phyloP scores from a whole-genome alignment of 2,329 filamentous ascomycete genomes.

The Macroventuria anomochaeta region DNA sequence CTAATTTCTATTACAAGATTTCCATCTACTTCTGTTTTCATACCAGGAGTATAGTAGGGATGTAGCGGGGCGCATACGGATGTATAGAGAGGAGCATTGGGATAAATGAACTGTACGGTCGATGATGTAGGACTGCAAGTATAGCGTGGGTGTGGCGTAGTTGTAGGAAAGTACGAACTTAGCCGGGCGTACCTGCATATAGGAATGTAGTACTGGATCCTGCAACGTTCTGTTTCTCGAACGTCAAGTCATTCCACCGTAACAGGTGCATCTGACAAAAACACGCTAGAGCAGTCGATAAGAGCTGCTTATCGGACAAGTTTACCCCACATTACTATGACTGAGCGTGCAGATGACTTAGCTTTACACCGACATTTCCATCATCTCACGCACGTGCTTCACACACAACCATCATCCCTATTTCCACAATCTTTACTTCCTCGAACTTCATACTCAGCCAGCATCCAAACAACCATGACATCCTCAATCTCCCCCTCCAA shows the following conservation, averaged over 20 bases:
- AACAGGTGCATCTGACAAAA: no score
- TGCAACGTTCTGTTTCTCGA: no score
- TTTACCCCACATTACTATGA: slow-evolving; percentile 8
- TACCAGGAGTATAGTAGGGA: slow-evolving; percentile 9
- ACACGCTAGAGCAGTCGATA: not conserved
- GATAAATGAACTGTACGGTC: slow-evolving; percentile 5
- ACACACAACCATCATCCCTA: not conserved
- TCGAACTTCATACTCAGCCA: not conserved
- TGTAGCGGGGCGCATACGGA: slow-evolving; percentile 9
- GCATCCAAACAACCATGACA: not conserved
- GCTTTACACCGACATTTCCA: slow-evolving; percentile 12
- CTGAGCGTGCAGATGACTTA: not conserved
- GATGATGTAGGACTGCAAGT: slow-evolving; percentile 1
- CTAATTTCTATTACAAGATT: slow-evolving; percentile 12
- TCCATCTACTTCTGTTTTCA: slow-evolving; percentile 3
- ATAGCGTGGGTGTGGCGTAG: no score
- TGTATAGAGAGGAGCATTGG: slow-evolving; percentile 5
- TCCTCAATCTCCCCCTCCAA: not conserved
- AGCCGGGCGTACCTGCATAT: not conserved
- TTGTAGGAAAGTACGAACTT: not conserved
- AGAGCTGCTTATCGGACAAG: not conserved
- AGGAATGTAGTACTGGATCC: slow-evolving; percentile 1
- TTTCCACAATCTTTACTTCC: not conserved
- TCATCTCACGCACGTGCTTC: slow-evolving; percentile 4
- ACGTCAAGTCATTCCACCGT: no score